Evolutionary conservation across 441 rosid genomes (phyloP), one percentile per base, ranked within the genome.

Genomic region (Erysimum cheiri): DNA sequence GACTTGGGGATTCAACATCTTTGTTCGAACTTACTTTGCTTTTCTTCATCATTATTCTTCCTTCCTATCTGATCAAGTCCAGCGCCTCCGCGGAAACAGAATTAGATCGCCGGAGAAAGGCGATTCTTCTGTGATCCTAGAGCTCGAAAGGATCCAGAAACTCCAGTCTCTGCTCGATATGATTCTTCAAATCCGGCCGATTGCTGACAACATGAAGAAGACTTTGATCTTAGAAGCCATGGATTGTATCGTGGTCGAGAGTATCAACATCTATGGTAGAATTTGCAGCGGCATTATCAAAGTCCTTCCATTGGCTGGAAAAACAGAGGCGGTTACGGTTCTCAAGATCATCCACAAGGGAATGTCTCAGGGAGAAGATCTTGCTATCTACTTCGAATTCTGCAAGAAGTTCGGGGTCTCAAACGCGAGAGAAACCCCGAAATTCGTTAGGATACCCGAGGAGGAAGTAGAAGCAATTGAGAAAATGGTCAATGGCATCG

Each of bases 171-270:
- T 84, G 55, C 86, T 90, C 1, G 88, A 85, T 47, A 31, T 82
- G 61, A 60, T 88, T 60, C 82, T 90, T n/a, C 88, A 80, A 46
- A 69, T 90, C 8, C 76, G 75, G 11, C 92, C 94, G 0, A 40
- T 60, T 11, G 77, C 72, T 5, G 70, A 70, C 1, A 83, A 74
- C 52, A 88, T 88, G 89, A 83, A 47, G 67, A 74, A 43, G 39
- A 50, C 39, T 6, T 65, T 90, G 33, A 77, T 88, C 10, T 77
- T 81, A 3, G 96, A 90, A 72, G 94, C 90, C 4, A 83, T 90
- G 92, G 89, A 87, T 75, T 88, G 92, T 53, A 63, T 86, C 1
- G 67, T 84, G 15, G 50, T 84, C 31, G 92, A 90, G 56, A 80
- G 89, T 39, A 81, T 80, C 61, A 85, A 83, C 35, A 79, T 85